A percentile compares a stretch with the other conserved stretches of the same genome.
phyloP scores from a whole-genome alignment of 768 basidiomycete species.

The Podaxis rugospora region DNA sequence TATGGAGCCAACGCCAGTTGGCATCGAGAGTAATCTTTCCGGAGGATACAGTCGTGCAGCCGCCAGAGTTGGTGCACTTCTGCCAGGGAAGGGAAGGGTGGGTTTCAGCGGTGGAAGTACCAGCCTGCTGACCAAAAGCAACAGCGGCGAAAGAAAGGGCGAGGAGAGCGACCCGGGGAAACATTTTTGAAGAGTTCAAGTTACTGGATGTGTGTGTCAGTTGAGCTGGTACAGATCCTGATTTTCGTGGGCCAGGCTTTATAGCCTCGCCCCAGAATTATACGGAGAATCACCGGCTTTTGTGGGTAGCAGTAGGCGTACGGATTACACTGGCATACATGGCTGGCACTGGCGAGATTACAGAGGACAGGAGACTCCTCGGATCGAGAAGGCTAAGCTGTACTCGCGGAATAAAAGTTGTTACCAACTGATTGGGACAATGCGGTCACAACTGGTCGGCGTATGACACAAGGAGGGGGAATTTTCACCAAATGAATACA shows the following conservation, averaged over 20 bases:
- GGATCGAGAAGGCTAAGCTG: neutral
- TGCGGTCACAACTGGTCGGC: neutral
- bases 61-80: constrained; percentile 4
- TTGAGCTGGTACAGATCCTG: neutral
- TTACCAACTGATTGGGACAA: neutral
- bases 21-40: constrained; percentile 9
- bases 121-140: constrained; percentile 11
- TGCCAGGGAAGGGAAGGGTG: constrained; percentile 13
- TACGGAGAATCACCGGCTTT: neutral
- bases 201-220: neutral
- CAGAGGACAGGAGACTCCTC: neutral
- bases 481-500: neutral
- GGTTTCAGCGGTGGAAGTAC: constrained; percentile 9
- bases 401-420: neutral
- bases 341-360: neutral
- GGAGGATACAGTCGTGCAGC: constrained; percentile 5
- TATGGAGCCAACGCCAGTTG: constrained; percentile 13
- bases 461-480: neutral
- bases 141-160: constrained; percentile 6
- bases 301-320: neutral
- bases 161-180: constrained; percentile 5
- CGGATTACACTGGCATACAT: neutral
- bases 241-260: neutral
- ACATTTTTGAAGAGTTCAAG: neutral
- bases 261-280: neutral